Evolutionary conservation across 2,329 filamentous ascomycete species (phyloP), one percentile per base, ranked within the genome.

Genomic region (Epichloe coenophiala): DNA sequence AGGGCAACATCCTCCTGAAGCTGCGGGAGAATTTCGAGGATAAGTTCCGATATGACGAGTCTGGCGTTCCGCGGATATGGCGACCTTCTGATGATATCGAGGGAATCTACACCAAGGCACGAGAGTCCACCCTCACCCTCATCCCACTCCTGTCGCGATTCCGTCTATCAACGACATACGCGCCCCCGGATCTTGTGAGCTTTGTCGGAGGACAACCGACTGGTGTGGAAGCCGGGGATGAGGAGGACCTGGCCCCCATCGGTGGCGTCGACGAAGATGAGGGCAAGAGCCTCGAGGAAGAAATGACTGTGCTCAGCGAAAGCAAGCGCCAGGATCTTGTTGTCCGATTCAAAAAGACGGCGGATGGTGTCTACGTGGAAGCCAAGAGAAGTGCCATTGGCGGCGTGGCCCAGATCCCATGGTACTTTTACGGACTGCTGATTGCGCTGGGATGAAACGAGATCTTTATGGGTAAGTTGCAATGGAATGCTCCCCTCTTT

Each of bases 361-460:
- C 93, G 1, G 93, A 98, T 64, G 93, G 90, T 7, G 91, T 98
- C 4, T 98, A 95, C 61, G 90, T 98, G 41, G 93, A 98, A 71
- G 93, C 93, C 47, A 98, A 98, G 76, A 81, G 93, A 52, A 90
- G 91, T 64, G 93, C 93, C 41, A 94, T 98, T 63, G 93, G 93
- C 50, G 90, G 91, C 51, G 87, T 98, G 60, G 87, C 90, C 4
- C 90, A 96, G 67, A 83, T 98, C 47, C 93, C 93, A 5, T 71
- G 95, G 54, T 97, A 96, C 69, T 96, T 98, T 68, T 98, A 96
- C 61, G 88, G 81, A 41, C 67, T 97, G 51, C 74, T 98, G 51
- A 72, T 98, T 56, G 87, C 88, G 21, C 75, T 98, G 46, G 93
- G 93, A n/a, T 98, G 93, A 93, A 98, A 98, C 68, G 93, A 98